Conservation (phyloP, 192 early-diverging fungal species). For the Rhizophagus prolifer region DNA sequence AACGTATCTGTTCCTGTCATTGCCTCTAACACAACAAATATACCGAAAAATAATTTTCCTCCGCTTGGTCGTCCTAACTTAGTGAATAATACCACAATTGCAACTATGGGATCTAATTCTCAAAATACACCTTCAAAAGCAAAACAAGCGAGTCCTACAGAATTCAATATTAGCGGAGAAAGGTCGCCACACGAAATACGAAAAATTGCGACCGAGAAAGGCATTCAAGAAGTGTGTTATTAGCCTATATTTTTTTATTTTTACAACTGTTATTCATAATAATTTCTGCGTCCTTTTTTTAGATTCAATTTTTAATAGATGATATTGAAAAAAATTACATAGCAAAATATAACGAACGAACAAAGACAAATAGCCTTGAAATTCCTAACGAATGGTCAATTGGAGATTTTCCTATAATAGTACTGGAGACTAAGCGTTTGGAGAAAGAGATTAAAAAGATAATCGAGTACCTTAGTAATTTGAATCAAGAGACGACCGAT, state of each 20-base stretch:
- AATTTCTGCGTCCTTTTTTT: not conserved
- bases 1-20: not conserved
- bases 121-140: not conserved
- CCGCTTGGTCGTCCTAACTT: not conserved
- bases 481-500: not conserved
- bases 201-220: not conserved
- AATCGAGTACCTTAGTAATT: not conserved
- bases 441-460: not conserved
- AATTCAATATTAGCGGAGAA: not conserved
- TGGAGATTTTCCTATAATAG: constrained; percentile 10
- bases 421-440: not conserved
- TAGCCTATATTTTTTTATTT: not conserved
- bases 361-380: not conserved
- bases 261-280: not conserved
- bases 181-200: not conserved
- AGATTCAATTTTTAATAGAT: not conserved
- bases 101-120: not conserved
- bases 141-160: not conserved
- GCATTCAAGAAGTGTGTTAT: not conserved
- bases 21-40: not conserved
- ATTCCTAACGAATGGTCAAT: not conserved
- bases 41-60: not conserved
- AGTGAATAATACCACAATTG: not conserved
- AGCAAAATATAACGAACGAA: not conserved
- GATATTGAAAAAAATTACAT: not conserved